A percentile compares a stretch with the other conserved stretches of the same genome.
Conservation (phyloP, 148 eudicot species). For the Rhododendron williamsianum region DNA sequence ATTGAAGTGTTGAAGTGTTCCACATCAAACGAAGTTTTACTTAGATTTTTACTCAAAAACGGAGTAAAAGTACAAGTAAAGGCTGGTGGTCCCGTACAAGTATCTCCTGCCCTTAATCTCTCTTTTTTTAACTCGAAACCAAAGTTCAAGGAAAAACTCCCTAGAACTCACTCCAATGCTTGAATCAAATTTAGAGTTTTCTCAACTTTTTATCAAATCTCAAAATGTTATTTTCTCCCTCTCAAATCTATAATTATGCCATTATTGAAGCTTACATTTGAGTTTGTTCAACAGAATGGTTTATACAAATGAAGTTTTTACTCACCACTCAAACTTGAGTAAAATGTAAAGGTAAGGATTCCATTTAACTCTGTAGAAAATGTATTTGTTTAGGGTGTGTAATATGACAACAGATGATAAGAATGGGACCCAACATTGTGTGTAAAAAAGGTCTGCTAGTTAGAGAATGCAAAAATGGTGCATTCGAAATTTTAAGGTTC, state of each 20-base stretch:
- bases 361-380: neutral
- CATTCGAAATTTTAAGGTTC: neutral
- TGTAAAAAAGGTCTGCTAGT: neutral
- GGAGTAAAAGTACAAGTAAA: neutral
- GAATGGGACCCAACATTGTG: neutral
- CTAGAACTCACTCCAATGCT: too few relatives aligned
- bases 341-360: neutral
- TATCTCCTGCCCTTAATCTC: neutral
- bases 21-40: neutral
- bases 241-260: neutral
- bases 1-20: neutral
- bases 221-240: neutral
- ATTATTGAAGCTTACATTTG: too few relatives aligned
- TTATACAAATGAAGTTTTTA: neutral
- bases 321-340: neutral
- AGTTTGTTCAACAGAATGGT: neutral
- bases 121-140: neutral
- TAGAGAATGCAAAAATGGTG: neutral
- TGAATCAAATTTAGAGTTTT: too few relatives aligned
- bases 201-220: too few relatives aligned
- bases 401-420: neutral
- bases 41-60: neutral
- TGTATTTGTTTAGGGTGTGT: neutral
- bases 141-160: too few relatives aligned
- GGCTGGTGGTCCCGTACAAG: neutral